These are phyloP conservation scores for Boletus insuetus DNA, from an alignment of 768 basidiomycete genomes.

Conservation along the genomic window DNA sequence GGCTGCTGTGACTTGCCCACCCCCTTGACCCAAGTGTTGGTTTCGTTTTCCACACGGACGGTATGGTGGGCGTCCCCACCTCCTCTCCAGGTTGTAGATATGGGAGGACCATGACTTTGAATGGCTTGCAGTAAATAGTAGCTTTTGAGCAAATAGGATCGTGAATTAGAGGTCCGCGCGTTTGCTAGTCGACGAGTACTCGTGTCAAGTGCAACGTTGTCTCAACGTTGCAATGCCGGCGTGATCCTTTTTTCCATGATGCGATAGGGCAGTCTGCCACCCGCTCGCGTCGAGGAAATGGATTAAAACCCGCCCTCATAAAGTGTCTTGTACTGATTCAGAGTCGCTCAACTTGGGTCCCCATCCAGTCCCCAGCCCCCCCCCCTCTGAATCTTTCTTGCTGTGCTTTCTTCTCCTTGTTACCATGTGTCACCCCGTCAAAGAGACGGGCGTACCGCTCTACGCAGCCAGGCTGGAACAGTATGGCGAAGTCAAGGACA, in stretches of 20 bases:
- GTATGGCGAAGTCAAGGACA: conserved; percentile 30
- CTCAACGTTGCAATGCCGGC: conserved; percentile 29
- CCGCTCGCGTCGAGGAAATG: background rate
- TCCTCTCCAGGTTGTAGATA: background rate
- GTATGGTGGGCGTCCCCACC: no score
- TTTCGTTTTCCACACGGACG: background rate
- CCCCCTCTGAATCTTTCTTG: background rate
- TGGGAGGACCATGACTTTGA: no score
- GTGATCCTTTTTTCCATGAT: conserved; percentile 5
- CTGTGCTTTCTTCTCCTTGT: background rate
- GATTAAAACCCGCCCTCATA: conserved; percentile 10
- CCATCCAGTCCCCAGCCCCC: no score
- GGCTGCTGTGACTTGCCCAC: conserved; percentile 2
- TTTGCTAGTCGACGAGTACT: conserved; percentile 13
- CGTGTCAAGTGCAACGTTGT: conserved; percentile 28
- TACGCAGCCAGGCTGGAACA: conserved; percentile 25
- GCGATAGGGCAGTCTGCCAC: conserved; percentile 11
- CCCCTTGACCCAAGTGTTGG: conserved; percentile 17
- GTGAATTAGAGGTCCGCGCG: conserved; percentile 7
- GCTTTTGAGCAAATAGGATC: background rate
- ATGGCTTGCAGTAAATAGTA: background rate
- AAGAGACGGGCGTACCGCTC: conserved; percentile 25
- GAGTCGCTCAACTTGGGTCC: no score
- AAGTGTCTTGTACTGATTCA: background rate
- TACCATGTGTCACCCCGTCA: conserved; percentile 13